A percentile compares a stretch with the other conserved stretches of the same genome.
Evolutionary conservation across 768 basidiomycete species (phyloP).

Genomic region (Xerocomellus dryophilus): DNA sequence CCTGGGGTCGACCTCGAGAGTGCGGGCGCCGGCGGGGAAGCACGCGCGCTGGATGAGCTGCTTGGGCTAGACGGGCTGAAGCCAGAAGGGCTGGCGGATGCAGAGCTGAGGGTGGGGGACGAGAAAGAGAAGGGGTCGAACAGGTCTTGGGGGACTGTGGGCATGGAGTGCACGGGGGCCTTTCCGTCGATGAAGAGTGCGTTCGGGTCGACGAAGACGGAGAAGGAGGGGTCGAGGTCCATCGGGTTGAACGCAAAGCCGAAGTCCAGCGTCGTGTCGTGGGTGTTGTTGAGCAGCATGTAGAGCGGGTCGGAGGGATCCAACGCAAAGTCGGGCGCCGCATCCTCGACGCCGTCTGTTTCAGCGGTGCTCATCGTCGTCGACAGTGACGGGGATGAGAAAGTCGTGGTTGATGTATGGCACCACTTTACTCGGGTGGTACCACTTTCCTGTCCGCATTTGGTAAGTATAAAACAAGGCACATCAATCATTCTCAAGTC

Average conservation of each 20-base stretch:
- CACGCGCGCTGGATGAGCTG: conserved; percentile 29
- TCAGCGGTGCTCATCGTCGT: conserved; percentile 20
- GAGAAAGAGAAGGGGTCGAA: conserved; percentile 42
- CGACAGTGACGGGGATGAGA: neutral
- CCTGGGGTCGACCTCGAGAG: conserved; percentile 23
- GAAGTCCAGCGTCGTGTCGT: conserved; percentile 36
- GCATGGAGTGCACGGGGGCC: conserved; percentile 10
- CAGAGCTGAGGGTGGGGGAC: conserved; percentile 32
- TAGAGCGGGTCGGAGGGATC: conserved; percentile 60
- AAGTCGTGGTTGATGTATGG: conserved; percentile 11
- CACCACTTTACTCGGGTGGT: conserved; percentile 24
- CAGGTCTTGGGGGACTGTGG: conserved; percentile 24
- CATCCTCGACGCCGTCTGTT: conserved; percentile 12
- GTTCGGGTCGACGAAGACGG: conserved; percentile 63
- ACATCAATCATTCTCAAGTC: conserved; percentile 16
- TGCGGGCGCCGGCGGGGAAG: conserved; percentile 30
- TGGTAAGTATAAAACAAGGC: no score
- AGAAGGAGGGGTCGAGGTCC: conserved; percentile 50
- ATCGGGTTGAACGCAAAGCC: conserved; percentile 40
- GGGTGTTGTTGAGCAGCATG: conserved; percentile 49
- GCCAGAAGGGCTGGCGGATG: conserved; percentile 26
- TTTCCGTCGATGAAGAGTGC: conserved; percentile 48
- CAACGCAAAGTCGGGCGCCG: conserved; percentile 41
- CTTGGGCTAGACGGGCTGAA: conserved; percentile 26
- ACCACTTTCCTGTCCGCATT: conserved; percentile 20